phyloP scores from a whole-genome alignment of 164 flowering plant species.

The Magnolia kwangsiensis region DNA sequence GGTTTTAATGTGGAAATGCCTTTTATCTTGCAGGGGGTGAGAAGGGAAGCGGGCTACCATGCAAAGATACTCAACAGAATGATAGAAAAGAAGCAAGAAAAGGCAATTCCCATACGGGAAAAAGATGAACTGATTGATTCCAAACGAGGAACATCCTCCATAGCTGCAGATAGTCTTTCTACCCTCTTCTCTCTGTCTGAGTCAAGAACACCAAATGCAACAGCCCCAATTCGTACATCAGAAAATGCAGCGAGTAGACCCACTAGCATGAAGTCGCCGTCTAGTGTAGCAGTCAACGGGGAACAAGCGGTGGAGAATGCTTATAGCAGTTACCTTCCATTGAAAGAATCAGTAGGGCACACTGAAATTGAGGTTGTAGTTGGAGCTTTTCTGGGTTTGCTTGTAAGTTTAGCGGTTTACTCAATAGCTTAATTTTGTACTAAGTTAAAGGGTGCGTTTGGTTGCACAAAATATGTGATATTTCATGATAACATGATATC shows the following conservation, averaged over 20 bases:
- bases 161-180: slow-evolving; percentile 20
- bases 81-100: slow-evolving; percentile 11
- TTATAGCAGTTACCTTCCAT: not conserved
- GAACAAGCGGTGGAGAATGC: slow-evolving; percentile 9
- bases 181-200: slow-evolving; percentile 20
- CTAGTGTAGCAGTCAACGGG: slow-evolving; percentile 4
- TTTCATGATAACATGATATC: no score
- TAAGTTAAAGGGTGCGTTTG: no score
- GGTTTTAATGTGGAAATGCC: no score
- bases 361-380: slow-evolving; percentile 74
- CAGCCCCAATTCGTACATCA: slow-evolving; percentile 10
- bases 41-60: slow-evolving; percentile 86
- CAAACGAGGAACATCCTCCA: slow-evolving; percentile 17
- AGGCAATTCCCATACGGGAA: slow-evolving; percentile 5
- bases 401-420: slow-evolving; percentile 50
- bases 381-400: slow-evolving; percentile 70
- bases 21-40: slow-evolving; percentile 58
- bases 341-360: slow-evolving; percentile 81
- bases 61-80: slow-evolving; percentile 57
- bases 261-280: not conserved
- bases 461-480: no score
- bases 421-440: slow-evolving; percentile 17
- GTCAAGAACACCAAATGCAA: slow-evolving; percentile 12
- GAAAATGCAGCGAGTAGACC: slow-evolving; percentile 3
- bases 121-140: slow-evolving; percentile 19